Evolutionary conservation across 495 filamentous ascomycete genomes (phyloP).

Genomic region (Lasiosphaeriaceae sp.): DNA sequence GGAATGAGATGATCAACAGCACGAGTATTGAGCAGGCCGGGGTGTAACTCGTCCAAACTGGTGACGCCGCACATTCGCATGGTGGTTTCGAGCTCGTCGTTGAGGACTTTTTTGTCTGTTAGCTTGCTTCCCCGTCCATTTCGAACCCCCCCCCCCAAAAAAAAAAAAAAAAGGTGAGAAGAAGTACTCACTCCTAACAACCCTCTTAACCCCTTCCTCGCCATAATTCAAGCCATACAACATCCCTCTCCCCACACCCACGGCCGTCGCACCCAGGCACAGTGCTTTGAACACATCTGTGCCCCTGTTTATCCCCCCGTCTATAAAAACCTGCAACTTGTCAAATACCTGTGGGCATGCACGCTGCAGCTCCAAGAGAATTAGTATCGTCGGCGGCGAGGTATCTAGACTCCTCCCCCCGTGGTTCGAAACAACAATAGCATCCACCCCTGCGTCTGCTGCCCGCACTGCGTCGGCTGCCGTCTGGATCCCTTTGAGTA

Average conservation of each 20-base stretch:
- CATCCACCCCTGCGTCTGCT: slow-evolving; percentile 51
- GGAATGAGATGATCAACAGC: slow-evolving; percentile 70
- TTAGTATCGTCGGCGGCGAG: slow-evolving; percentile 55
- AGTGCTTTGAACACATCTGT: slow-evolving; percentile 68
- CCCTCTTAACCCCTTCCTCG: slow-evolving; percentile 67
- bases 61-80: slow-evolving; percentile 79
- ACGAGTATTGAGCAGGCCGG: slow-evolving; percentile 64
- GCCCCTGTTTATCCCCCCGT: slow-evolving; percentile 62
- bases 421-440: slow-evolving; percentile 63
- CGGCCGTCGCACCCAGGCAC: slow-evolving; percentile 60
- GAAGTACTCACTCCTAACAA: slow-evolving; percentile 47
- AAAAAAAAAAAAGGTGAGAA: not conserved
- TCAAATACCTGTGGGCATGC: slow-evolving; percentile 58
- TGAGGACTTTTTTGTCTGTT: slow-evolving; percentile 52
- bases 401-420: slow-evolving; percentile 68
- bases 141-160: not conserved
- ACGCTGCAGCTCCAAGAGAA: slow-evolving; percentile 61
- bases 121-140: too few species aligned
- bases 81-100: slow-evolving; percentile 72
- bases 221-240: slow-evolving; percentile 67
- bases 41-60: slow-evolving; percentile 63
- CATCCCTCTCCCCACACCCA: slow-evolving; percentile 61
- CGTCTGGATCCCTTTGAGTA: slow-evolving; percentile 65
- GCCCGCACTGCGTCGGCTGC: slow-evolving; percentile 57
- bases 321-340: slow-evolving; percentile 60